These are phyloP conservation scores for Fusarium graminum DNA, from an alignment of 2,329 filamentous ascomycete species.

Conservation along the genomic window DNA sequence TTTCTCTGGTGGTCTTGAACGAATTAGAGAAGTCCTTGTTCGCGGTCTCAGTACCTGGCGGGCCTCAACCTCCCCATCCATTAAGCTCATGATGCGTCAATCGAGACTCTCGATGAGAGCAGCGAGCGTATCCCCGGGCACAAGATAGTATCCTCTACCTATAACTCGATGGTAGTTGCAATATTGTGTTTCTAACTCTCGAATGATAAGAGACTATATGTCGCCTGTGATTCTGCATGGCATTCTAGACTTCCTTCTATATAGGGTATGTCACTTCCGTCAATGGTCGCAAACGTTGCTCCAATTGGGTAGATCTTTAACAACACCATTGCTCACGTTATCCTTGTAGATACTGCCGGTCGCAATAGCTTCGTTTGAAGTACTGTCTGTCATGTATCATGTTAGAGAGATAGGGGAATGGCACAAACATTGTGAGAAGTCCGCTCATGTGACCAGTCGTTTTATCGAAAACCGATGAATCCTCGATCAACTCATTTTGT, in stretches of 20 bases:
- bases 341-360: not conserved
- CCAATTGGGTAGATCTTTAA: constrained; percentile 3
- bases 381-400: not conserved
- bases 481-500: not conserved
- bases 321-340: not conserved
- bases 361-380: not conserved
- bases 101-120: not conserved
- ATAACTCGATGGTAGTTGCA: not conserved
- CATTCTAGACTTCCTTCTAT: no score
- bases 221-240: not conserved
- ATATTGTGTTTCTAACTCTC: not conserved
- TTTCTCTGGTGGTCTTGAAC: no score
- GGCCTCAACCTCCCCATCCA: not conserved
- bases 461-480: not conserved
- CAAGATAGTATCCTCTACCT: not conserved
- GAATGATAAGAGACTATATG: not conserved
- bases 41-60: not conserved
- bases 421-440: not conserved
- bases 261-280: not conserved
- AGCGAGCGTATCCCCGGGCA: not conserved
- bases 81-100: not conserved
- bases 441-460: constrained; percentile 30
- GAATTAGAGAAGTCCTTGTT: not conserved
- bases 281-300: not conserved
- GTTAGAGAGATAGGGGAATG: not conserved